Conservation (phyloP, 192 early-diverging fungal genomes). For the Backusella circina region DNA sequence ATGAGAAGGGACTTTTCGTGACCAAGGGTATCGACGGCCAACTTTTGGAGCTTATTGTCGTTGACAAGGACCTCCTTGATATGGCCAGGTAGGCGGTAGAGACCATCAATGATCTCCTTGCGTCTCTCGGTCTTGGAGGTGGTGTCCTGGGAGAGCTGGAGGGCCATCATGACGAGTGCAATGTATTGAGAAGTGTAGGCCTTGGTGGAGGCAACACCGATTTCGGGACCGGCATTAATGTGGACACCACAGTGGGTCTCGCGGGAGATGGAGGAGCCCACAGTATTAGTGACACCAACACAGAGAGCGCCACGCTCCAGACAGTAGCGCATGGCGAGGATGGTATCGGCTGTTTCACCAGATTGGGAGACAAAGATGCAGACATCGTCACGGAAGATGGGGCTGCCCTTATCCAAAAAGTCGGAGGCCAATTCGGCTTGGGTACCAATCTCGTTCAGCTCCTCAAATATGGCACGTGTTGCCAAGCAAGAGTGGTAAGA, state of each 20-base stretch:
- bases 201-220: constrained; percentile 98
- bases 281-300: constrained; percentile 97
- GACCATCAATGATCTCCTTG: constrained; percentile 89
- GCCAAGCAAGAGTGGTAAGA: constrained; percentile 94
- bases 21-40: constrained; percentile 74
- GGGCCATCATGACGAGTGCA: constrained; percentile 97
- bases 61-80: constrained; percentile 92
- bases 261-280: constrained; percentile 92
- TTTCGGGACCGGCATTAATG: constrained; percentile 99
- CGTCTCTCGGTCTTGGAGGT: constrained; percentile 86
- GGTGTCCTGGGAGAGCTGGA: constrained; percentile 92
- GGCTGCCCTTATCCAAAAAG: constrained; percentile 93
- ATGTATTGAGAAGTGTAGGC: constrained; percentile 99
- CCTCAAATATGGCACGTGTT: constrained; percentile 95
- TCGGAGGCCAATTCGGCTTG: constrained; percentile 89
- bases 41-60: constrained; percentile 76
- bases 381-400: constrained; percentile 99
- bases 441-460: constrained; percentile 94
- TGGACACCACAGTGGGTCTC: constrained; percentile 99
- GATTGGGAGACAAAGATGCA: constrained; percentile 99
- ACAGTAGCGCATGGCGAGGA: constrained; percentile 97
- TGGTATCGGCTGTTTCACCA: constrained; percentile 97
- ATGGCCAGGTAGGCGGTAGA: constrained; percentile 82
- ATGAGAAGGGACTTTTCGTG: constrained; percentile 90
- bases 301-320: constrained; percentile 94